phyloP scores from a whole-genome alignment of 2,329 filamentous ascomycete species.

The Trichoderma afroharzianum region DNA sequence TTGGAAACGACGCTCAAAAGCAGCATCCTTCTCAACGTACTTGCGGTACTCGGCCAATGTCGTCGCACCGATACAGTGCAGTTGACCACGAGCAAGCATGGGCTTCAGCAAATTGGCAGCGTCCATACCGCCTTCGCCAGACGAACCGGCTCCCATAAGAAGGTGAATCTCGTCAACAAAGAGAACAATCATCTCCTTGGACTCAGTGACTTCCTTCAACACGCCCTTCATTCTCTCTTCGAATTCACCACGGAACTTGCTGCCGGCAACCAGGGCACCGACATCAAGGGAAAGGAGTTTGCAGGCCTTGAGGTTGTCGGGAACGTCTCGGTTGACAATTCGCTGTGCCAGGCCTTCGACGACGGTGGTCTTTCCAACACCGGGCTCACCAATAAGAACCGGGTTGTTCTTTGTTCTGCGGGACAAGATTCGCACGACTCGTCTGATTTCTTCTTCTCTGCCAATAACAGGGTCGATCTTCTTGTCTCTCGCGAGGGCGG shows the following conservation, averaged over 20 bases:
- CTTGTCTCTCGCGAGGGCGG: constrained; percentile 88
- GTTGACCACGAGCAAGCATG: constrained; percentile 92
- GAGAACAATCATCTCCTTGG: constrained; percentile 93
- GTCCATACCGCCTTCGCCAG: constrained; percentile 97
- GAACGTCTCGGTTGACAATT: constrained; percentile 95
- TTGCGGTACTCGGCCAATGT: constrained; percentile 95
- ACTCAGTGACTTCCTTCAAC: constrained; percentile 90
- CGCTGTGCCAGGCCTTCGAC: constrained; percentile 93
- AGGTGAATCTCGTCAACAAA: constrained; percentile 99
- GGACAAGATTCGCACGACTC: constrained; percentile 87
- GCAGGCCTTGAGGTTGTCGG: constrained; percentile 90
- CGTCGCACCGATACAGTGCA: constrained; percentile 97
- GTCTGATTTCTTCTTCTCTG: constrained; percentile 89
- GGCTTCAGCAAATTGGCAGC: constrained; percentile 96
- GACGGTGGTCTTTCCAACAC: constrained; percentile 97
- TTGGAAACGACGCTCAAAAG: constrained; percentile 97
- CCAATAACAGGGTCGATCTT: constrained; percentile 98
- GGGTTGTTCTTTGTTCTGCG: constrained; percentile 98
- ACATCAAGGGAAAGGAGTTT: constrained; percentile 93
- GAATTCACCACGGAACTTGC: constrained; percentile 98
- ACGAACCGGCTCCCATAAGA: constrained; percentile 93
- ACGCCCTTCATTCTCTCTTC: constrained; percentile 99
- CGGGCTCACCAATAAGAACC: constrained; percentile 93
- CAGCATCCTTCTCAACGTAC: constrained; percentile 97
- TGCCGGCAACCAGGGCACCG: constrained; percentile 89